These are phyloP conservation scores for Solanum tacnaense DNA, from an alignment of 257 asterid genomes.

Conservation along the genomic window DNA sequence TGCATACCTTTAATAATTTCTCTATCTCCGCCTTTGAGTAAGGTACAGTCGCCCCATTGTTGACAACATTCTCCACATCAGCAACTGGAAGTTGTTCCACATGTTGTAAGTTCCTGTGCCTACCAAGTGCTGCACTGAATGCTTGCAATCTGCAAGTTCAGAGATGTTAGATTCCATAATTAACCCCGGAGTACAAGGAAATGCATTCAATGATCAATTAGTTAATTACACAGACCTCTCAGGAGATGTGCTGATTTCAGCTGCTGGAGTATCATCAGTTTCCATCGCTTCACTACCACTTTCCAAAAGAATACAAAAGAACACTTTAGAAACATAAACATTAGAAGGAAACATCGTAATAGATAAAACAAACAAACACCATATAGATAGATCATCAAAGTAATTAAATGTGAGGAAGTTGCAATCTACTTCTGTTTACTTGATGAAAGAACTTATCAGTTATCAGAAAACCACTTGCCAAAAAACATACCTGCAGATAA, in stretches of 20 bases:
- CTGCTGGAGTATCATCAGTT: conserved; percentile 50
- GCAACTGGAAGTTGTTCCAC: conserved; percentile 57
- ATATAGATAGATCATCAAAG: neutral
- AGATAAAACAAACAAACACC: neutral
- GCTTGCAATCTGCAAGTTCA: conserved; percentile 50
- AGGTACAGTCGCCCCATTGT: conserved; percentile 46
- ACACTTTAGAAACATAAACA: neutral
- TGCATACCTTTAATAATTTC: conserved; percentile 57
- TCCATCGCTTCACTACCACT: conserved; percentile 71
- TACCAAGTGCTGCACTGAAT: conserved; percentile 58
- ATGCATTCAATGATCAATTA: neutral
- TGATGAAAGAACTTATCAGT: neutral
- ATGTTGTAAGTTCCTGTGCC: conserved; percentile 59
- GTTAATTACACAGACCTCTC: conserved; percentile 38
- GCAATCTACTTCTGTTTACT: neutral
- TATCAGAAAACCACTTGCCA: neutral
- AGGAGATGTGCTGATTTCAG: conserved; percentile 23
- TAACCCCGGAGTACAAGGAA: neutral
- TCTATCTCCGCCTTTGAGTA: conserved; percentile 53
- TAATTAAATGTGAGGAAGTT: neutral
- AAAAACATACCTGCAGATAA: neutral
- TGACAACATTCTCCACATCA: conserved; percentile 66
- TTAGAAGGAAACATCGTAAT: neutral
- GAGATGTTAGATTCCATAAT: neutral
- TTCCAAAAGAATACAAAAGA: conserved; percentile 3